Conservation (phyloP, 2,329 filamentous ascomycete species). For the Colletotrichum caudatum region DNA sequence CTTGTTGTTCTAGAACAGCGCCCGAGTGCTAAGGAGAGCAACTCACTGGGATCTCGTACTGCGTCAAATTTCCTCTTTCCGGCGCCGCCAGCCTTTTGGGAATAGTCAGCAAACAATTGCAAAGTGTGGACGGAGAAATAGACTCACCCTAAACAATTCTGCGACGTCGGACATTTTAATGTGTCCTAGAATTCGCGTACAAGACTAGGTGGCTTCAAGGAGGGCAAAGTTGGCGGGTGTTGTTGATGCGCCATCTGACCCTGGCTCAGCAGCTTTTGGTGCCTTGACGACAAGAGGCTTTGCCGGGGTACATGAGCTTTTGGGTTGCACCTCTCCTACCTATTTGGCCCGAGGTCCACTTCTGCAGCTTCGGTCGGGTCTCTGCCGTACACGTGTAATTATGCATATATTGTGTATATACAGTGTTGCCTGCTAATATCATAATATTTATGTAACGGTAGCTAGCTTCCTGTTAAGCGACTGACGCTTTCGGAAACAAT, state of each 20-base stretch:
- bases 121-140: slow-evolving; percentile 20
- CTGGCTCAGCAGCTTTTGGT: neutral
- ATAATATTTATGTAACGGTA: too few species aligned
- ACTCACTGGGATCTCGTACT: slow-evolving; percentile 71
- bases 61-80: slow-evolving; percentile 75
- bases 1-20: neutral
- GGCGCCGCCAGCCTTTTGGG: slow-evolving; percentile 57
- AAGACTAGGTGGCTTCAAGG: neutral
- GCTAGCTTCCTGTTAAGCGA: neutral
- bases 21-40: too few species aligned
- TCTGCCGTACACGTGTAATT: neutral
- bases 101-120: slow-evolving; percentile 41
- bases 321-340: neutral
- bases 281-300: neutral
- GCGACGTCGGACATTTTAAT: slow-evolving; percentile 67
- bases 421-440: neutral
- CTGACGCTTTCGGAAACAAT: neutral
- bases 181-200: neutral
- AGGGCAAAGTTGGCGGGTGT: neutral
- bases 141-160: slow-evolving; percentile 67
- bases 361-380: neutral
- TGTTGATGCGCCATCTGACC: neutral
- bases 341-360: neutral
- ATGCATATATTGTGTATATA: neutral
- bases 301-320: neutral